Evolutionary conservation across 2,329 filamentous ascomycete genomes (phyloP), one percentile per base, ranked within the genome.

Genomic region (Talaromyces sp.): DNA sequence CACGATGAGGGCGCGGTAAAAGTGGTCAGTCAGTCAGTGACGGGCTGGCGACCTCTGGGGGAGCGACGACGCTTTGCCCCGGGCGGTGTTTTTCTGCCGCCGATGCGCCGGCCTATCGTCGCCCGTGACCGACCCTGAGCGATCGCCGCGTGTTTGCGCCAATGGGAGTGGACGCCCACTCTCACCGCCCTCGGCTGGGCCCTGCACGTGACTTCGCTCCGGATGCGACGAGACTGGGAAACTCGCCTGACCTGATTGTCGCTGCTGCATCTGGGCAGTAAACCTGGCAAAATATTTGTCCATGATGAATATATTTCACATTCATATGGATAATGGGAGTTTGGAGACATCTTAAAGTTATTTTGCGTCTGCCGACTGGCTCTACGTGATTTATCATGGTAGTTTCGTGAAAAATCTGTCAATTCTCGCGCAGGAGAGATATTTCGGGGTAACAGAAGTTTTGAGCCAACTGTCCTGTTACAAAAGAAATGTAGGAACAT

Each of bases 41-140:
- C 55, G 59, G 57, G 59, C 59, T 51, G 51, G 56, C 59, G 59
- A 56, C 51, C 57, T 61, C 57, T 61, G 55, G 59, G 59, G 59
- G 55, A 61, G 57, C n/a, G 56, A 14, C 19, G n/a, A 5, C n/a
- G 26, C 54, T 50, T 46, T 58, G 55, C 52, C 55, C 8, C 12
- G 29, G 31, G 59, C 59, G 59, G 59, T 61, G 43, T 29, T 21
- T 26, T 61, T 61, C 59, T 61, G 59, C 59, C 56, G 56, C 19
- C 17, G 41, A 52, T 61, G 55, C 55, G 56, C 55, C 54, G 51
- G 51, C 55, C 59, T 52, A 55, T 52, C 59, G 59, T 54, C 59
- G 59, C 55, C 48, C 19, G 41, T 38, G 56, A 46, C 54, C 35
- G 31, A 54, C 38, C 38, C 54, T 55, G 41, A 17, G 29, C 12